Conservation (phyloP, 306 rosid species). For the Dicorynia guianensis region DNA sequence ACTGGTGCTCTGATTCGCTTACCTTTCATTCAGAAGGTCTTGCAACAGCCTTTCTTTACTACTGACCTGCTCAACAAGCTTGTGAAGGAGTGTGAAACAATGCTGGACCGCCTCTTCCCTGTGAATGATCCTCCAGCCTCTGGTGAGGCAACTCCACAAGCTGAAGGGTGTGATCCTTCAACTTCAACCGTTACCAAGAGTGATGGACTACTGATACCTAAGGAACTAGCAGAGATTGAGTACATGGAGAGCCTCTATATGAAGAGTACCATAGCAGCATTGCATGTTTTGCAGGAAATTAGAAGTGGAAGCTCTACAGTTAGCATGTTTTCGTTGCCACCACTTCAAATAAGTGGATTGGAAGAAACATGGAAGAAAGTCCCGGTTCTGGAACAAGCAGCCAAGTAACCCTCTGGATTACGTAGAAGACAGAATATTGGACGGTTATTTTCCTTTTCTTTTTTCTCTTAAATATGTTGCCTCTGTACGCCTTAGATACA, state of each 20-base stretch:
- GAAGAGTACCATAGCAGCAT: conserved; percentile 85
- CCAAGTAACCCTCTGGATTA: conserved; percentile 64
- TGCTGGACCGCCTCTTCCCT: conserved; percentile 82
- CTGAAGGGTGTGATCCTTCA: conserved; percentile 63
- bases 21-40: conserved; percentile 94
- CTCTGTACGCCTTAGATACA: conserved; percentile 49
- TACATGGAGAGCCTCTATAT: conserved; percentile 82
- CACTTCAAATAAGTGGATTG: conserved; percentile 62
- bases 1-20: conserved; percentile 96
- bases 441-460: conserved; percentile 22
- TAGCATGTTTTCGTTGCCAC: conserved; percentile 85
- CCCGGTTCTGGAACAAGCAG: conserved; percentile 71
- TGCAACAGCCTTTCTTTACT: conserved; percentile 95
- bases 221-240: conserved; percentile 83
- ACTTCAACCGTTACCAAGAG: conserved; percentile 59
- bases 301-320: conserved; percentile 92
- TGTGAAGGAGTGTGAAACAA: conserved; percentile 91
- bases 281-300: conserved; percentile 86
- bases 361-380: conserved; percentile 73
- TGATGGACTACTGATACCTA: conserved; percentile 57
- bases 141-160: conserved; percentile 52
- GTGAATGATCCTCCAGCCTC: conserved; percentile 51
- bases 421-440: conserved; percentile 10
- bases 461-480: conserved; percentile 40
- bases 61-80: conserved; percentile 94